phyloP scores from a whole-genome alignment of 208 protist species.

The Leishmania aethiopica region DNA sequence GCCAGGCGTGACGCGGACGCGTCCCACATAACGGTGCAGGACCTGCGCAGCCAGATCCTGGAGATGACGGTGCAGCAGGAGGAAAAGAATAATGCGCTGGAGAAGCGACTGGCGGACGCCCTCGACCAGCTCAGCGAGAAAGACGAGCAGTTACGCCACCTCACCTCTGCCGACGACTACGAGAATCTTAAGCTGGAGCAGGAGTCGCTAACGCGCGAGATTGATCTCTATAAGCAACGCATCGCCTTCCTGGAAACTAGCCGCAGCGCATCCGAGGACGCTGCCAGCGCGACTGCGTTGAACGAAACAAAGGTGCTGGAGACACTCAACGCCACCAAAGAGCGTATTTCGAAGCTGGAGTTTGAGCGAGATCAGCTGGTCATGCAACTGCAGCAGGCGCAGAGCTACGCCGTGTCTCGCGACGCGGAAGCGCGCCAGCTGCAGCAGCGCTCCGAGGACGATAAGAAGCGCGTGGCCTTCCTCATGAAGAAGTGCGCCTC shows the following conservation, averaged over 20 bases:
- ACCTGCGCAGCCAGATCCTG: slow-evolving; percentile 26
- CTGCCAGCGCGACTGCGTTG: slow-evolving; percentile 19
- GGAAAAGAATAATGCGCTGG: slow-evolving; percentile 36
- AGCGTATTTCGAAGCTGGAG: slow-evolving; percentile 61
- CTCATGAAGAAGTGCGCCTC: slow-evolving; percentile 76
- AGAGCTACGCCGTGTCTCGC: slow-evolving; percentile 36
- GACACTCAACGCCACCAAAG: slow-evolving; percentile 56
- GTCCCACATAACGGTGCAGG: slow-evolving; percentile 28
- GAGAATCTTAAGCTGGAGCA: slow-evolving; percentile 42
- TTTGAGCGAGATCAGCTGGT: slow-evolving; percentile 61
- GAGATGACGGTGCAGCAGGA: slow-evolving; percentile 40
- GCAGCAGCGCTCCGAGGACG: slow-evolving; percentile 53
- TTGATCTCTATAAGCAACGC: slow-evolving; percentile 38
- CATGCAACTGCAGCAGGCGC: slow-evolving; percentile 52
- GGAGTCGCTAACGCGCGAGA: slow-evolving; percentile 45
- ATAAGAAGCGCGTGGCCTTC: slow-evolving; percentile 83
- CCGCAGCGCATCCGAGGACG: slow-evolving; percentile 4
- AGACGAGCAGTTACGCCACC: slow-evolving; percentile 34
- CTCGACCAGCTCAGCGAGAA: slow-evolving; percentile 33
- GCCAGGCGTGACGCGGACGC: slow-evolving; percentile 20
- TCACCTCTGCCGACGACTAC: slow-evolving; percentile 37
- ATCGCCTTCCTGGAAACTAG: slow-evolving; percentile 40
- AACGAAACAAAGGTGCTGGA: slow-evolving; percentile 57
- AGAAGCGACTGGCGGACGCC: slow-evolving; percentile 47
- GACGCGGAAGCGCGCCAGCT: slow-evolving; percentile 50